Base-by-base conservation (phyloP, 495 filamentous ascomycete genomes). In the Podospora anserina region DNA sequence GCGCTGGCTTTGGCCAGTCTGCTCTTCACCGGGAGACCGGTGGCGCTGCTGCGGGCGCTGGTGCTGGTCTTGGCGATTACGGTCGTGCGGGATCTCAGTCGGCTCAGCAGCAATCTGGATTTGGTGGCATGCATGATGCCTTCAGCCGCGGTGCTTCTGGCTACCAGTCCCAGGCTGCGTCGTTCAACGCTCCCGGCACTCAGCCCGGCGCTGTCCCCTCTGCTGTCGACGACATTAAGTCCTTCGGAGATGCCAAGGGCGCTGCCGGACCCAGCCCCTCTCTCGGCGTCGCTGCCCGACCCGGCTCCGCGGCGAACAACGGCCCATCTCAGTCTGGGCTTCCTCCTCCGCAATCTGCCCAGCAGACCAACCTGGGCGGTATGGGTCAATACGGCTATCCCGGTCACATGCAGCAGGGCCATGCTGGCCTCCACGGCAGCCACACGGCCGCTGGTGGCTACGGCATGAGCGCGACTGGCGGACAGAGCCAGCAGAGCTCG, bases 281-380 rank as follows among this genome's bases (percentile, higher is more conserved):
- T 6, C 86, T 96, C 30, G 88, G 87, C 32, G 90, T 92, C 73
- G 89, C 91, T 49, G 88, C 86, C 39, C 90, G 93, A 66, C 93
- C 93, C 18, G 92, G 92, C 20, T 96, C 93, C 39, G 92, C 93
- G 16, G 89, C 90, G 16, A 95, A 93, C 78, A 89, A 85, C 69
- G 85, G 84, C 16, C 86, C 87, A 19, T 86, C 85, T 6, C 90
- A 92, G 76, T 72, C 77, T 19, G 87, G 90, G 34, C 83, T 94
- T 59, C 92, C 91, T 30, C 91, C 91, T 27, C 88, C 91, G 54
- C 93, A 94, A 79, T 88, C 87, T 13, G 86, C 88, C 68, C 84
- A 83, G 68, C 82, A 83, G 72, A 79, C 82, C 20, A 69, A 69
- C 28, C 72, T 78, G 61, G 74, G 75, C 30, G 76, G 76, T 6